Percentiles rank a stretch among this genome's conserved stretches.
Evolutionary conservation across 768 basidiomycete genomes (phyloP).

Genomic region (Tulasnella sp.): DNA sequence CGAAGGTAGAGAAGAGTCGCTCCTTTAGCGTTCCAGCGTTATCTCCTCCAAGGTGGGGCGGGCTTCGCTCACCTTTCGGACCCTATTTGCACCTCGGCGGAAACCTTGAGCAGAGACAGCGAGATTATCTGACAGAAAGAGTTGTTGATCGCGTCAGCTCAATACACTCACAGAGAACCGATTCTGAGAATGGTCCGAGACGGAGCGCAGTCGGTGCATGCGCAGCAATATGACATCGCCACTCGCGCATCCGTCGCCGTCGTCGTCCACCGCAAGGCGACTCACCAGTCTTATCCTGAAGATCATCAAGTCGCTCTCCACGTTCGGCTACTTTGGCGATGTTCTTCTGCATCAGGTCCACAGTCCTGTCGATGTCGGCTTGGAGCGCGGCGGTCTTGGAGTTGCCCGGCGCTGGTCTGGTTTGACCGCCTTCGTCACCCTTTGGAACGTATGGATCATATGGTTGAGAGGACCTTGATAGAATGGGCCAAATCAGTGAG

Average conservation of each 20-base stretch:
- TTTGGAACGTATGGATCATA: conserved; percentile 98
- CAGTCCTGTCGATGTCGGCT: conserved; percentile 88
- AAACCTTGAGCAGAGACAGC: conserved; percentile 99
- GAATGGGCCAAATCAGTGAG: background rate
- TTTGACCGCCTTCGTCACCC: conserved; percentile 46
- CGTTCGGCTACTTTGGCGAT: conserved; percentile 93
- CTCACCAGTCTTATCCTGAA: conserved; percentile 98
- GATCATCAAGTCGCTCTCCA: conserved; percentile 83
- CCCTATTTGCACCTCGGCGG: conserved; percentile 91
- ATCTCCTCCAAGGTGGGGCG: background rate
- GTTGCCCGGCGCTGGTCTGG: conserved; percentile 29
- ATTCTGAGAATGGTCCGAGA: background rate
- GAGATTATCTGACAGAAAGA: conserved; percentile 58
- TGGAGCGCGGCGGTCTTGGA: conserved; percentile 92
- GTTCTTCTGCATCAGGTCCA: conserved; percentile 96
- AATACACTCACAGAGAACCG: background rate
- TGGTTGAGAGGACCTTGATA: conserved; percentile 52
- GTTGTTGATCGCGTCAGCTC: background rate
- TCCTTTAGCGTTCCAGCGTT: background rate
- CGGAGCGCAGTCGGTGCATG: background rate
- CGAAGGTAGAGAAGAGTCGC: conserved; percentile 1
- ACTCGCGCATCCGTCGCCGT: background rate
- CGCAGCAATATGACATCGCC: background rate
- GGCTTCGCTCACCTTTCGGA: conserved; percentile 68
- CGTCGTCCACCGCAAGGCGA: conserved; percentile 13